Percentiles rank a stretch among this genome's conserved stretches.
These are phyloP conservation scores for Eleusine coracana DNA, from an alignment of 176 grass and related monocot genomes.

Conservation along the genomic window DNA sequence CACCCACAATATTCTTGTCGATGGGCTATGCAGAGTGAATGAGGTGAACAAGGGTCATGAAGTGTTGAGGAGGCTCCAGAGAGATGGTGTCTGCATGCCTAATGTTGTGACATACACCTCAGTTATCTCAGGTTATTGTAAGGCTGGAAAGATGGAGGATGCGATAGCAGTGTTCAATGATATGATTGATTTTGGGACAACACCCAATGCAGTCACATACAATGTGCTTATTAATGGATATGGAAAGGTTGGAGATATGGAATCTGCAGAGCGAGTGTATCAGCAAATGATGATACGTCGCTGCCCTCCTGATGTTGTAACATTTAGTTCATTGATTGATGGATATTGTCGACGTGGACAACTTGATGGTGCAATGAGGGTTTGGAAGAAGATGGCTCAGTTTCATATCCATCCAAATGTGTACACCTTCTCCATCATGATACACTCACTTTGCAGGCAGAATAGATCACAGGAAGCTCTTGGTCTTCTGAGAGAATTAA, in stretches of 20 bases:
- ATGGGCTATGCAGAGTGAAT: constrained; percentile 66
- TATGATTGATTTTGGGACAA: constrained; percentile 64
- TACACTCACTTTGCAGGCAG: constrained; percentile 76
- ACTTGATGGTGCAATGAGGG: constrained; percentile 68
- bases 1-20: constrained; percentile 83
- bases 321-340: constrained; percentile 95
- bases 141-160: constrained; percentile 67
- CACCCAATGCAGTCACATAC: constrained; percentile 71
- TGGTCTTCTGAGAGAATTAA: constrained; percentile 63
- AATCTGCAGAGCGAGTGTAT: constrained; percentile 63
- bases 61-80: constrained; percentile 67
- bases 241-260: constrained; percentile 67
- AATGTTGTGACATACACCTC: constrained; percentile 95
- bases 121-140: constrained; percentile 77
- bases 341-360: constrained; percentile 76
- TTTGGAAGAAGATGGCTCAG: constrained; percentile 75
- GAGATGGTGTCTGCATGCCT: constrained; percentile 55
- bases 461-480: constrained; percentile 72
- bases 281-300: constrained; percentile 61
- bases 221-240: constrained; percentile 96
- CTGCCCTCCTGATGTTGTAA: constrained; percentile 81
- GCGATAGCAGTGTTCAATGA: constrained; percentile 66
- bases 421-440: constrained; percentile 77
- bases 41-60: constrained; percentile 61
- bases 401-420: constrained; percentile 66